Percentiles rank a stretch among this genome's conserved stretches.
Conservation (phyloP, 352 stramenopile species). For the Globisporangium rhizosaccharum region DNA sequence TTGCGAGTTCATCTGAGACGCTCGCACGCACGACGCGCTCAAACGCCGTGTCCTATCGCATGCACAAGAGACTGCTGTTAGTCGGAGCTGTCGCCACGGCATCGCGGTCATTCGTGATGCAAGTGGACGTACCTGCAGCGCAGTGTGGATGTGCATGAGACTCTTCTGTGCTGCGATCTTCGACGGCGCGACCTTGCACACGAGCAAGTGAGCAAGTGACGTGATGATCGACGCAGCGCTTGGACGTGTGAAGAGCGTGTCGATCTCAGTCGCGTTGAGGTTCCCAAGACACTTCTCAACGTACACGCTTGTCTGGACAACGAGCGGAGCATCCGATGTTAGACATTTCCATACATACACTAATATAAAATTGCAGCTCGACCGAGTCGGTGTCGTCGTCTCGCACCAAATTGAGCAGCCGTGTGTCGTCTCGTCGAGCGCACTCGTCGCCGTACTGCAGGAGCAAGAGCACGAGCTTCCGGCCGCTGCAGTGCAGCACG, state of each 20-base stretch:
- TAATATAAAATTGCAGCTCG: neutral
- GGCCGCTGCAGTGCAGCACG: slow-evolving; percentile 43
- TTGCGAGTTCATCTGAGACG: slow-evolving; percentile 4
- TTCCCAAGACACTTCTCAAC: slow-evolving; percentile 52
- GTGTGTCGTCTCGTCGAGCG: slow-evolving; percentile 28
- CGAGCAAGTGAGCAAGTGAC: slow-evolving; percentile 22
- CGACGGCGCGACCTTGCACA: slow-evolving; percentile 38
- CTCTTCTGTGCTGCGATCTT: slow-evolving; percentile 45
- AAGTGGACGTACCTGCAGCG: slow-evolving; percentile 27
- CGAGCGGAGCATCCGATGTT: neutral
- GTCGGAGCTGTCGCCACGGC: neutral
- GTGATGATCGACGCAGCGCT: slow-evolving; percentile 20
- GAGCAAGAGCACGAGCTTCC: slow-evolving; percentile 30
- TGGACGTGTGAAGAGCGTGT: slow-evolving; percentile 19
- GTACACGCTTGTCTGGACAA: slow-evolving; percentile 42
- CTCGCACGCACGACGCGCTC: slow-evolving; percentile 7
- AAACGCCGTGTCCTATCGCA: slow-evolving; percentile 1
- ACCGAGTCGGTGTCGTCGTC: too few species aligned
- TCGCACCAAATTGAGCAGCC: slow-evolving; percentile 46
- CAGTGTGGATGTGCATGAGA: slow-evolving; percentile 24
- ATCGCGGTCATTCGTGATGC: neutral
- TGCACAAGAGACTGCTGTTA: neutral
- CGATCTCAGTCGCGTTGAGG: slow-evolving; percentile 25
- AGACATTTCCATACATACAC: neutral
- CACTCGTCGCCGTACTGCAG: slow-evolving; percentile 24